Evolutionary conservation across 225 moss, liverwort and hornwort genomes (phyloP), one percentile per base, ranked within the genome.

Genomic region (Bryoerythrophyllum caledonicum): DNA sequence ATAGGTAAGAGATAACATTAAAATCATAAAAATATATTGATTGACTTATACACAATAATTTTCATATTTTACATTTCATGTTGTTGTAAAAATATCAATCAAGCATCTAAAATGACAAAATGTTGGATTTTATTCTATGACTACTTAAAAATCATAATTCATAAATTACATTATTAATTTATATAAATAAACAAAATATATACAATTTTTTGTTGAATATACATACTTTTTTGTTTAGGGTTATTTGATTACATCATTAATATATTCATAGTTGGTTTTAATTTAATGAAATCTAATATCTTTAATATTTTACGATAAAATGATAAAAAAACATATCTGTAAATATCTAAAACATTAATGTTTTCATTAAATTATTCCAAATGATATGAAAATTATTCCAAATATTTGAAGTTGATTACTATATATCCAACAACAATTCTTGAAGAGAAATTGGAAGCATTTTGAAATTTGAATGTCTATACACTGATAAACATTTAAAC

Each of bases 1-100:
- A 1, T 38, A 4, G 65, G 27, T 65, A 12, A 20, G 23, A 6
- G 9, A 11, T 14, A 14, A 53, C 14, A 1, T 7, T 8, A 55
- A 5, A 19, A 7, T 0, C 0, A 30, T 24, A 0, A 24, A 6
- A 58, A 0, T 1, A 15, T 11, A 19, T 24, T 10, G 3, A 12
- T 5, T 14, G 12, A 0, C 3, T 16, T 10, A 0, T 7, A 8
- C 14, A 52, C 24, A 11, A 20, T 0, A 5, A 1, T 0, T 27
- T 11, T 57, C 0, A 20, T 40, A 0, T 2, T 74, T 19, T 10
- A 1, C 1, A 11, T 41, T 0, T 5, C 38, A 20, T 13, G 6
- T 55, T 20, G 8, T 55, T 55, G 52, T 23, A 0, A 44, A 11
- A 0, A 1, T 34, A 3, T 0, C 0, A 0, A 16, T 46, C 1